phyloP scores from a whole-genome alignment of 2,329 filamentous ascomycete genomes.

The Dactylonectria macrodidyma region DNA sequence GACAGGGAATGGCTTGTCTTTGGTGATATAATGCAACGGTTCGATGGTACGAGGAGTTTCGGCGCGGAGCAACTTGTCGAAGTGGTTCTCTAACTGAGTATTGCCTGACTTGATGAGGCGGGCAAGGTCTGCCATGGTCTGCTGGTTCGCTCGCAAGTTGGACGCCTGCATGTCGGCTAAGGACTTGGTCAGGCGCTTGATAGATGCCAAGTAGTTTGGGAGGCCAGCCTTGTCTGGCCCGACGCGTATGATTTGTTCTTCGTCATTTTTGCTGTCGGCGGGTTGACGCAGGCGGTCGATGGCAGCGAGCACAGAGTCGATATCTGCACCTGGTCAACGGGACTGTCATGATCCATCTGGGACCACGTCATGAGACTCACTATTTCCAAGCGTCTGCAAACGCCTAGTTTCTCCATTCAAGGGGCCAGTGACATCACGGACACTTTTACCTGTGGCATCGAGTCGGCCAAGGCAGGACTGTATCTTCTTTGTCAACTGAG shows the following conservation, averaged over 20 bases:
- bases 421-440: slow-evolving; percentile 92
- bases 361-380: slow-evolving; percentile 56
- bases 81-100: slow-evolving; percentile 86
- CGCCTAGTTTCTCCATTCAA: slow-evolving; percentile 93
- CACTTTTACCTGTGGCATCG: slow-evolving; percentile 89
- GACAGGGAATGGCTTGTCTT: slow-evolving; percentile 86
- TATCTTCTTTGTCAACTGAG: slow-evolving; percentile 94
- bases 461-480: slow-evolving; percentile 87
- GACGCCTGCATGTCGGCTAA: slow-evolving; percentile 87
- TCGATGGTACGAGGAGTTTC: slow-evolving; percentile 88
- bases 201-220: slow-evolving; percentile 87
- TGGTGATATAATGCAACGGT: slow-evolving; percentile 92
- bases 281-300: slow-evolving; percentile 92
- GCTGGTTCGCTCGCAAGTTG: slow-evolving; percentile 93
- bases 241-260: slow-evolving; percentile 90
- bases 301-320: slow-evolving; percentile 86
- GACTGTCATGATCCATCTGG: not conserved
- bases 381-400: slow-evolving; percentile 88
- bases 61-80: slow-evolving; percentile 80
- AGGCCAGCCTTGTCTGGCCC: slow-evolving; percentile 89
- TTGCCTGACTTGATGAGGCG: slow-evolving; percentile 85
- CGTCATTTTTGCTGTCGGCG: slow-evolving; percentile 91
- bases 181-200: slow-evolving; percentile 91
- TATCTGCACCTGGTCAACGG: slow-evolving; percentile 68
- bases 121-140: slow-evolving; percentile 85